A percentile compares a stretch with the other conserved stretches of the same genome.
Evolutionary conservation across 2,329 filamentous ascomycete genomes (phyloP).

Genomic region (Botryotinia globosa): DNA sequence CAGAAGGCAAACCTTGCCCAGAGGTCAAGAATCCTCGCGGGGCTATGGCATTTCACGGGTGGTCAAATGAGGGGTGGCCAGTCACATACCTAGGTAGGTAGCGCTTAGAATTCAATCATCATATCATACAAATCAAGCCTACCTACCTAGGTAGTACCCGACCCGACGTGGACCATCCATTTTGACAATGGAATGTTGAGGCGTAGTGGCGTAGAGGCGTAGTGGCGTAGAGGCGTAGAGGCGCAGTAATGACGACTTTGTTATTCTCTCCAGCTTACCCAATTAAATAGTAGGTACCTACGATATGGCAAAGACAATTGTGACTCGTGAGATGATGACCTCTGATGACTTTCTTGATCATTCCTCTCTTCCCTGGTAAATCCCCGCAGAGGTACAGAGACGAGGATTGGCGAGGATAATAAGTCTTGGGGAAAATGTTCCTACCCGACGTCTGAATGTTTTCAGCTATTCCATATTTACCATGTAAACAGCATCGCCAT

Average conservation of each 20-base stretch:
- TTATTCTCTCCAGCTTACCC: neutral
- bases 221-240: constrained; percentile 6
- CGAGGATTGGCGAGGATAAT: neutral
- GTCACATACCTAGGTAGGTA: no score
- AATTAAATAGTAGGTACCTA: neutral
- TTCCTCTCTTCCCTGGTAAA: neutral
- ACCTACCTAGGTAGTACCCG: no score
- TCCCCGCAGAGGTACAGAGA: constrained; percentile 1
- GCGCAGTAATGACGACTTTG: constrained; percentile 8
- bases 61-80: constrained; percentile 10
- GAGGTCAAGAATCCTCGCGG: neutral
- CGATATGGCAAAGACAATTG: neutral
- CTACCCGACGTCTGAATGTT: neutral
- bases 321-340: neutral
- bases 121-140: neutral
- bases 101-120: neutral
- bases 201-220: constrained; percentile 14
- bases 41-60: neutral
- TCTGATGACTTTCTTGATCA: neutral
- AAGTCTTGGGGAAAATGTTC: neutral
- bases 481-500: neutral
- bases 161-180: no score
- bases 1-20: neutral
- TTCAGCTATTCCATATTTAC: neutral
- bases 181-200: neutral